Evolutionary conservation across 495 filamentous ascomycete genomes (phyloP), one percentile per base, ranked within the genome.

Genomic region (Penicillium longicatenatum): DNA sequence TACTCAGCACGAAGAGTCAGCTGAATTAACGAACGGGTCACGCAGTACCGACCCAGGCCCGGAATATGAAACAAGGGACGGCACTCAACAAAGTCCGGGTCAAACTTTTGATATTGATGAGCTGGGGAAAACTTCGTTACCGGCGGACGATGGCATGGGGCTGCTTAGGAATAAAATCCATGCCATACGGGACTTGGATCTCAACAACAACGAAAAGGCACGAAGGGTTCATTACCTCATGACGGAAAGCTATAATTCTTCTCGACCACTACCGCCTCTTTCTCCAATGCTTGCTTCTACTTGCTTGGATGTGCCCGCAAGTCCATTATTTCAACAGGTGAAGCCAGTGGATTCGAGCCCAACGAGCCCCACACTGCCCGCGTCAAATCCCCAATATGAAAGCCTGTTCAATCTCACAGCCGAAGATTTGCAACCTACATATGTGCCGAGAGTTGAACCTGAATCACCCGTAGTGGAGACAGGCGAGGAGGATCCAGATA

Each of bases 91-190:
- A 31, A 26, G 26, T 21, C 19, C 45, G 54, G 49, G 35, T 29
- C 57, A 56, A 50, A 16, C 45, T 21, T 53, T 64, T 20, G 58
- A 57, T 43, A 42, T 58, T 17, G 64, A 63, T 51, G 66, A 66
- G 45, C 45, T 41, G 43, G 69, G 51, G 2, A 66, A 69, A n/a
- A 54, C 52, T 8, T 61, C 77, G 20, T 75, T 98, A 48, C 95
- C 94, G 0, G 94, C 88, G 62, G 91, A 99, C 70, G 94, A 99
- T 79, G 94, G 94, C 30, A 96, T 96, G 89, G 79, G 85, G 8
- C 71, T 74, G 51, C 72, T 98, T 55, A 79, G 94, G 54, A 82
- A 78, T 58, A 87, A 86, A 70, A 93, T 99, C 57, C 81, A 90
- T 39, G 82, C 81, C 31, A 93, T 99, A 54, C 85, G 90, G 57